These are phyloP conservation scores for Ramalina intermedia DNA, from an alignment of 495 filamentous ascomycete genomes.

Conservation along the genomic window DNA sequence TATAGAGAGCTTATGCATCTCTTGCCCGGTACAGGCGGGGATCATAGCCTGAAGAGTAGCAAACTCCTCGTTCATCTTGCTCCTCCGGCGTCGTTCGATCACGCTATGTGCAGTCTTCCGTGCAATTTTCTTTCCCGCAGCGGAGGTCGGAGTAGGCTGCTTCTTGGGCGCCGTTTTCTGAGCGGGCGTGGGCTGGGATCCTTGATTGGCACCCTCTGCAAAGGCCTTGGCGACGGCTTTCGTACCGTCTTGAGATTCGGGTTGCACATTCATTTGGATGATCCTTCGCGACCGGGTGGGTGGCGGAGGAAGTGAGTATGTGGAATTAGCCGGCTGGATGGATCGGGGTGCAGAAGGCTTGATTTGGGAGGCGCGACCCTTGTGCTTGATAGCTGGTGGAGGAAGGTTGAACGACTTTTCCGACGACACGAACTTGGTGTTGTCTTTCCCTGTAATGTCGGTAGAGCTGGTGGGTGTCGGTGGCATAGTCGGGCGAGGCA, in stretches of 20 bases:
- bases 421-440: constrained; percentile 33
- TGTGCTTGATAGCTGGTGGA: constrained; percentile 57
- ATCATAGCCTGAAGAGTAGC: constrained; percentile 88
- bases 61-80: constrained; percentile 99
- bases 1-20: constrained; percentile 98
- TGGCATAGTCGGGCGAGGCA: constrained; percentile 58
- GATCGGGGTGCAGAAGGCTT: constrained; percentile 20
- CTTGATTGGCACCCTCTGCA: constrained; percentile 14
- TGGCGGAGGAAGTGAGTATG: constrained; percentile 77
- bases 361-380: constrained; percentile 23
- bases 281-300: constrained; percentile 88
- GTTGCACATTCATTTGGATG: constrained; percentile 80
- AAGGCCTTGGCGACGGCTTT: constrained; percentile 3
- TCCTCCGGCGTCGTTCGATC: constrained; percentile 79
- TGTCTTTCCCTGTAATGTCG: constrained; percentile 67
- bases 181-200: constrained; percentile 11
- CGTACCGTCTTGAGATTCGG: constrained; percentile 18
- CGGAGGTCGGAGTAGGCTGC: constrained; percentile 49
- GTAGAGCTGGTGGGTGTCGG: constrained; percentile 78
- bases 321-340: constrained; percentile 38
- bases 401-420: constrained; percentile 64
- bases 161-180: constrained; percentile 38
- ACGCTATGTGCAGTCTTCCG: constrained; percentile 92
- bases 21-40: constrained; percentile 73
- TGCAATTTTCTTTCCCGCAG: constrained; percentile 79